These are phyloP conservation scores for Xylaria sp. DNA, from an alignment of 2,329 filamentous ascomycete species.

Conservation along the genomic window DNA sequence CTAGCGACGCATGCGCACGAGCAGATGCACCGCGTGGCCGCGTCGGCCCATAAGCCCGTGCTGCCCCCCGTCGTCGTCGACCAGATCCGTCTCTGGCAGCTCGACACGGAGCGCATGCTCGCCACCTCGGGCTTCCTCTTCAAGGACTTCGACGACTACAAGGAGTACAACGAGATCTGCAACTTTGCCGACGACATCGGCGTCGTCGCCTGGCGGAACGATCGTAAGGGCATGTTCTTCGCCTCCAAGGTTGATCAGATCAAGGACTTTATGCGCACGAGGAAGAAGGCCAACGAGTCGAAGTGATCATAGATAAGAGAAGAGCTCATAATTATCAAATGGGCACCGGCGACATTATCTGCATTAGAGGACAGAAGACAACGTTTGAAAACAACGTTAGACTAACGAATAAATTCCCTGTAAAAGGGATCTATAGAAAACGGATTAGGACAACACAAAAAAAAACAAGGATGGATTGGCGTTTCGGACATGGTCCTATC, in stretches of 20 bases:
- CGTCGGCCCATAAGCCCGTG: slow-evolving; percentile 70
- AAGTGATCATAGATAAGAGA: slow-evolving; percentile 18
- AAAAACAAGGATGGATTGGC: slow-evolving; percentile 5
- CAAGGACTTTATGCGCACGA: slow-evolving; percentile 74
- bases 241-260: slow-evolving; percentile 92
- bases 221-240: slow-evolving; percentile 85
- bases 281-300: slow-evolving; percentile 45
- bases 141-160: slow-evolving; percentile 80
- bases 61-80: slow-evolving; percentile 96
- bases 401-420: neutral
- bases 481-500: slow-evolving; percentile 19
- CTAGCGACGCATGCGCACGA: slow-evolving; percentile 93
- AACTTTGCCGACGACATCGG: slow-evolving; percentile 90
- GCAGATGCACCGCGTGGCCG: slow-evolving; percentile 80
- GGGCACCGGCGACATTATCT: neutral
- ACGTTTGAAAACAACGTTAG: neutral
- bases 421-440: neutral
- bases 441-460: neutral
- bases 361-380: neutral
- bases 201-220: slow-evolving; percentile 87
- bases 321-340: neutral
- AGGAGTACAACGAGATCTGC: slow-evolving; percentile 76
- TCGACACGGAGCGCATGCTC: slow-evolving; percentile 95
- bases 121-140: slow-evolving; percentile 86
- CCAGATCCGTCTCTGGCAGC: slow-evolving; percentile 96